Percentiles rank a stretch among this genome's conserved stretches.
phyloP scores from a whole-genome alignment of 1,284 basidiomycete species.

The Puccinia novopanici region DNA sequence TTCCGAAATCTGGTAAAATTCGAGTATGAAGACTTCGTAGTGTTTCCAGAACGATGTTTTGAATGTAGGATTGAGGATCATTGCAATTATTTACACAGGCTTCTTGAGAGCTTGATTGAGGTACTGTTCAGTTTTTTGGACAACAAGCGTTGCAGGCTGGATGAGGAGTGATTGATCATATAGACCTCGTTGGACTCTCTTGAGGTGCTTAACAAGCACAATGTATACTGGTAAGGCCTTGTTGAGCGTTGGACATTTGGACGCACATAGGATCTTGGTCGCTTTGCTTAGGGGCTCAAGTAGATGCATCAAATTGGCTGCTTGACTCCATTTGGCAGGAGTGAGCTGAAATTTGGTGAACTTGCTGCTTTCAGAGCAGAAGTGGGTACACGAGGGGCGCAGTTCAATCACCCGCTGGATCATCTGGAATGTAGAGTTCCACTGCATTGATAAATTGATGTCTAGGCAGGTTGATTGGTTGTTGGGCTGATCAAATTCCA shows the following conservation, averaged over 20 bases:
- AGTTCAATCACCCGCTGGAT: neutral
- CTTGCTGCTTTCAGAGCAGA: neutral
- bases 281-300: constrained; percentile 3
- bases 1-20: no score
- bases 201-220: no score
- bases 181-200: no score
- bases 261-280: constrained; percentile 10
- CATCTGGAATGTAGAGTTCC: constrained; percentile 8
- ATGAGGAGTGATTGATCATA: no score
- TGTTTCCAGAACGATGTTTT: no score
- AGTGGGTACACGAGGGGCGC: neutral
- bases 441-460: neutral
- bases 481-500: neutral
- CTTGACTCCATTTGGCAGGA: constrained; percentile 4
- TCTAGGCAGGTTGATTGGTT: neutral
- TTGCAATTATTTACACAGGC: no score
- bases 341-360: neutral
- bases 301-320: neutral
- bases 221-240: no score
- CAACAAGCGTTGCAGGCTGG: no score
- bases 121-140: no score
- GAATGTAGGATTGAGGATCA: no score
- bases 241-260: constrained; percentile 39
- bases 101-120: no score
- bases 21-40: no score